phyloP scores from a whole-genome alignment of 1,284 basidiomycete genomes.

The Fomes fomentarius region DNA sequence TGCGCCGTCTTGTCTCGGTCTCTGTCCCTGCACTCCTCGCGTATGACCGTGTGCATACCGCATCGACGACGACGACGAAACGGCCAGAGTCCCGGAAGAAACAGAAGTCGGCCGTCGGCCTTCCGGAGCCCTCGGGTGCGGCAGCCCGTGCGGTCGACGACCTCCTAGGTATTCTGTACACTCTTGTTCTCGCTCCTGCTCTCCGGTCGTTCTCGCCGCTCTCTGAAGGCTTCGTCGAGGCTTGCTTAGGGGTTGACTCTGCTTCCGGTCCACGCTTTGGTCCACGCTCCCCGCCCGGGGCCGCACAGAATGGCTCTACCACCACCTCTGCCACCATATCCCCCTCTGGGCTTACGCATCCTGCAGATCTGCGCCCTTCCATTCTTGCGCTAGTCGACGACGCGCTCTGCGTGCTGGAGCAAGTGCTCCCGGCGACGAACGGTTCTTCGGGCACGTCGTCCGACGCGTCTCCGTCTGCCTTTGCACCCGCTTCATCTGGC shows the following conservation, averaged over 20 bases:
- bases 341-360: not conserved
- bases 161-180: slow-evolving; percentile 27
- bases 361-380: slow-evolving; percentile 28
- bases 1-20: slow-evolving; percentile 25
- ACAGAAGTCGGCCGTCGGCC: too few species aligned
- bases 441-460: not conserved
- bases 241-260: slow-evolving; percentile 12
- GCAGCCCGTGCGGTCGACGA: slow-evolving; percentile 10
- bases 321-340: too few species aligned
- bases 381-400: slow-evolving; percentile 21
- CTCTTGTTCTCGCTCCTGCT: slow-evolving; percentile 28
- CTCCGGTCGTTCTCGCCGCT: slow-evolving; percentile 28
- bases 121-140: not conserved
- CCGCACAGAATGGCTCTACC: too few species aligned
- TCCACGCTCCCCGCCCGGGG: too few species aligned
- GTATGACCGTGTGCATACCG: too few species aligned
- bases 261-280: not conserved
- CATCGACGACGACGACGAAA: too few species aligned
- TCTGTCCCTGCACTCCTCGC: slow-evolving; percentile 13
- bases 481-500: not conserved
- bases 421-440: slow-evolving; percentile 14
- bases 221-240: slow-evolving; percentile 19
- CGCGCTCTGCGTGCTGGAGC: slow-evolving; percentile 17
- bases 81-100: too few species aligned
- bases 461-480: not conserved